Evolutionary conservation across 768 basidiomycete species (phyloP).

Genomic region (Roridomyces roridus): DNA sequence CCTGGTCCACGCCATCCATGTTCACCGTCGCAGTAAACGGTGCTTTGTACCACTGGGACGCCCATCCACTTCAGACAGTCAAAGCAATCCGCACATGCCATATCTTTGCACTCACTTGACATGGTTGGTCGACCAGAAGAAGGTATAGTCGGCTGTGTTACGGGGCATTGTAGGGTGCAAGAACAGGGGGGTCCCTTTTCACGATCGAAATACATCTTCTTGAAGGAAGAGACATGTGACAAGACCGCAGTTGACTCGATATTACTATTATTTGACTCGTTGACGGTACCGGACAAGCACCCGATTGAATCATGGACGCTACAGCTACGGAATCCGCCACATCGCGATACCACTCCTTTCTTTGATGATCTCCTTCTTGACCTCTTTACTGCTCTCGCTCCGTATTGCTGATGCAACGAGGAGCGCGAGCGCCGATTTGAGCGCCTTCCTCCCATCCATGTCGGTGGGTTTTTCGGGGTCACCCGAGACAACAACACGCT

Average conservation of each 20-base stretch:
- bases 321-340: conserved; percentile 62
- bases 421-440: conserved; percentile 55
- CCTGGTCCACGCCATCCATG: conserved; percentile 36
- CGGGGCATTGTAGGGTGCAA: conserved; percentile 7
- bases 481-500: conserved; percentile 45
- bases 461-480: conserved; percentile 22
- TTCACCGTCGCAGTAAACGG: conserved; percentile 48
- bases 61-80: conserved; percentile 45
- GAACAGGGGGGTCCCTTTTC: too few relatives aligned
- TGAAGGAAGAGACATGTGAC: too few relatives aligned
- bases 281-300: too few relatives aligned
- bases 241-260: too few relatives aligned
- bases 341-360: conserved; percentile 68
- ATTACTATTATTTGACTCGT: too few relatives aligned
- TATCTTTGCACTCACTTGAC: conserved; percentile 40
- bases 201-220: too few relatives aligned
- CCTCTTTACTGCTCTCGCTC: conserved; percentile 58
- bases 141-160: conserved; percentile 43
- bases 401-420: conserved; percentile 62
- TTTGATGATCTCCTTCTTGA: conserved; percentile 59
- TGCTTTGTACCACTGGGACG: conserved; percentile 55
- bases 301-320: too few relatives aligned
- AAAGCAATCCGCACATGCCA: not conserved
- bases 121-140: conserved; percentile 53
- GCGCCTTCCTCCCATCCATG: conserved; percentile 39